Percentiles rank a stretch among this genome's conserved stretches.
phyloP scores from a whole-genome alignment of 1,284 basidiomycete species.

The Vanrija sp. region DNA sequence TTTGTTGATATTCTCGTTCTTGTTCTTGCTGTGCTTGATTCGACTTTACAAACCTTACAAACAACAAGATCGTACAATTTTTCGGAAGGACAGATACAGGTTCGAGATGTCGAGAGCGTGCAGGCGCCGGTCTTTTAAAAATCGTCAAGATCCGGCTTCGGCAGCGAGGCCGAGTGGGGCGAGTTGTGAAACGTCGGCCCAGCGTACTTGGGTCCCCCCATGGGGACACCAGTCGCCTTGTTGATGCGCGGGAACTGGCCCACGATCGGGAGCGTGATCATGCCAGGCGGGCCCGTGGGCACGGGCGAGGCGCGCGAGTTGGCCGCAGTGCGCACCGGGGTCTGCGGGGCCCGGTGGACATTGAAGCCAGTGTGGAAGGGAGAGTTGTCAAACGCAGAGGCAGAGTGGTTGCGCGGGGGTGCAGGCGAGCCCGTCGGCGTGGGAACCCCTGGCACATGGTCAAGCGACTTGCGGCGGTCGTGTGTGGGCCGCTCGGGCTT shows the following conservation, averaged over 20 bases:
- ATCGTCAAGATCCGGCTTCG: slow-evolving; percentile 45
- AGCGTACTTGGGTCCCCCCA: slow-evolving; percentile 35
- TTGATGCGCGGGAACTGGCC: slow-evolving; percentile 42
- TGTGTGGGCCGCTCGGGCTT: slow-evolving; percentile 14
- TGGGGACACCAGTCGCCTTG: slow-evolving; percentile 3
- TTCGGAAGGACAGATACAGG: not conserved
- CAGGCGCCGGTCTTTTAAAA: slow-evolving; percentile 24
- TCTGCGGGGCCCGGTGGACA: slow-evolving; percentile 42
- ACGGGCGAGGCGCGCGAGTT: not conserved
- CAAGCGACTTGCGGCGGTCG: slow-evolving; percentile 25
- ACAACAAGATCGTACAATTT: slow-evolving; percentile 11
- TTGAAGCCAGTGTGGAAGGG: slow-evolving; percentile 39
- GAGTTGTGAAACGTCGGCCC: slow-evolving; percentile 48
- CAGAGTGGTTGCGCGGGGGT: slow-evolving; percentile 4
- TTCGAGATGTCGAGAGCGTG: not conserved
- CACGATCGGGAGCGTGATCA: slow-evolving; percentile 15
- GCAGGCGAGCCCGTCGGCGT: not conserved
- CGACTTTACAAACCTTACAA: slow-evolving; percentile 8
- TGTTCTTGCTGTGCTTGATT: not conserved
- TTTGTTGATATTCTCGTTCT: not conserved
- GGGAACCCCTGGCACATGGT: slow-evolving; percentile 12
- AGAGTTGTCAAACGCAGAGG: slow-evolving; percentile 30
- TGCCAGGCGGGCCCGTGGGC: not conserved
- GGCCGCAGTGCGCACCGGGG: slow-evolving; percentile 28
- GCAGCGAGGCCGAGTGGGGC: slow-evolving; percentile 36